Percentiles rank a stretch among this genome's conserved stretches.
phyloP scores from a whole-genome alignment of 129 eudicot genomes.

The Flaveria sonorensis region DNA sequence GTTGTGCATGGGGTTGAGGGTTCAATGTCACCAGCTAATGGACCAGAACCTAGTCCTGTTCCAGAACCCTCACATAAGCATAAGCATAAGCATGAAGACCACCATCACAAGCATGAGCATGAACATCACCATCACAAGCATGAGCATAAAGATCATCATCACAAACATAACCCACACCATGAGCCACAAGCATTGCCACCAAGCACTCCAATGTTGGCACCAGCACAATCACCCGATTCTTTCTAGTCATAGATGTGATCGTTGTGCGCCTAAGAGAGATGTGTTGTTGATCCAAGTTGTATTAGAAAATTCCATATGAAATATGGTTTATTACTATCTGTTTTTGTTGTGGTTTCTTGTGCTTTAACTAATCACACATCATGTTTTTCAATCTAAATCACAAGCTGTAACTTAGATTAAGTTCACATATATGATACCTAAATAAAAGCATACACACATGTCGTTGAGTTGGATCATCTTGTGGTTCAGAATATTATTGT shows the following conservation, averaged over 20 bases:
- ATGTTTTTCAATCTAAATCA: neutral
- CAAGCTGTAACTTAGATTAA: neutral
- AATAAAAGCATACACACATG: neutral
- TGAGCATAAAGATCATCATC: no score
- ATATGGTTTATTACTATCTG: neutral
- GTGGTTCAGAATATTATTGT: neutral
- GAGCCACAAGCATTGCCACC: constrained; percentile 29
- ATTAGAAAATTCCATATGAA: neutral
- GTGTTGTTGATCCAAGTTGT: neutral
- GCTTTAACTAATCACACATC: neutral
- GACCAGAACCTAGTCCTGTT: constrained; percentile 26
- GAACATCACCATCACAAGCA: no score
- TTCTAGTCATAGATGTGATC: constrained; percentile 2
- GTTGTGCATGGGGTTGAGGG: neutral
- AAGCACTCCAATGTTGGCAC: constrained; percentile 16
- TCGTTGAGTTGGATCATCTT: neutral
- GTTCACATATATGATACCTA: neutral
- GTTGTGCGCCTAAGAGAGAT: neutral
- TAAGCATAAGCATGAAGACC: constrained; percentile 3
- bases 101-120: constrained; percentile 29
- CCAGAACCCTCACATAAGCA: constrained; percentile 20
- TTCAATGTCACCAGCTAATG: constrained; percentile 25
- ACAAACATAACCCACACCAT: no score
- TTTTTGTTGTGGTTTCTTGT: neutral
- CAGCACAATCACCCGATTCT: constrained; percentile 13